phyloP scores from a whole-genome alignment of 2,329 filamentous ascomycete genomes.

The Lithohypha guttulata region DNA sequence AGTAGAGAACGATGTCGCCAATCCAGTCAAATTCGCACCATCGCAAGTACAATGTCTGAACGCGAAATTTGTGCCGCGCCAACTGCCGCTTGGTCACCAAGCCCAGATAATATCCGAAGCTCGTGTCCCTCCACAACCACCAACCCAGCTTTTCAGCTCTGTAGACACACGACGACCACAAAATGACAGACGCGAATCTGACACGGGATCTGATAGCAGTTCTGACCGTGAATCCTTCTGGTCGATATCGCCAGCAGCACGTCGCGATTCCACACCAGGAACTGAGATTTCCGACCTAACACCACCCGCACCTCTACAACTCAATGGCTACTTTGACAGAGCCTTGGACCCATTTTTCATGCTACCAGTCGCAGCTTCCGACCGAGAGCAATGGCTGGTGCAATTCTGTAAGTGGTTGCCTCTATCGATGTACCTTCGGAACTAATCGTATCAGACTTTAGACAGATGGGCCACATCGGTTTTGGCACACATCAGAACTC shows the following conservation, averaged over 20 bases:
- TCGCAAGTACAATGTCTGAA: no score
- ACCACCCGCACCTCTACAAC: background rate
- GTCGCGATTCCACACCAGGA: slow-evolving; percentile 3
- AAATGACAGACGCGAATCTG: slow-evolving; percentile 1
- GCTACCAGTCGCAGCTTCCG: background rate
- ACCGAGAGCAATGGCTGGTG: slow-evolving; percentile 7
- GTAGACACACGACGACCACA: background rate
- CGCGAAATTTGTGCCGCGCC: background rate
- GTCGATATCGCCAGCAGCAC: slow-evolving; percentile 4
- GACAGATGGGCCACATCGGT: slow-evolving; percentile 8
- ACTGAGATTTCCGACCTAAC: slow-evolving; percentile 2
- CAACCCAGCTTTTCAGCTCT: background rate
- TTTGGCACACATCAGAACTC: slow-evolving; percentile 8
- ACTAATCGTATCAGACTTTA: slow-evolving; percentile 2
- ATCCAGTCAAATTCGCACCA: background rate
- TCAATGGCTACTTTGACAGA: slow-evolving; percentile 7
- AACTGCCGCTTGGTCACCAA: background rate
- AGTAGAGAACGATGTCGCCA: background rate
- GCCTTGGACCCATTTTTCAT: slow-evolving; percentile 8
- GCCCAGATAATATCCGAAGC: background rate
- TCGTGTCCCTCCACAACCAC: background rate
- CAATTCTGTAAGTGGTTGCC: slow-evolving; percentile 4
- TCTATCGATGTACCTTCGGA: background rate
- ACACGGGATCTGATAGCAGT: slow-evolving; percentile 2
- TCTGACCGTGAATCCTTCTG: slow-evolving; percentile 7